A percentile compares a stretch with the other conserved stretches of the same genome.
These are phyloP conservation scores for Suillus occidentalis DNA, from an alignment of 768 basidiomycete species.

Conservation along the genomic window DNA sequence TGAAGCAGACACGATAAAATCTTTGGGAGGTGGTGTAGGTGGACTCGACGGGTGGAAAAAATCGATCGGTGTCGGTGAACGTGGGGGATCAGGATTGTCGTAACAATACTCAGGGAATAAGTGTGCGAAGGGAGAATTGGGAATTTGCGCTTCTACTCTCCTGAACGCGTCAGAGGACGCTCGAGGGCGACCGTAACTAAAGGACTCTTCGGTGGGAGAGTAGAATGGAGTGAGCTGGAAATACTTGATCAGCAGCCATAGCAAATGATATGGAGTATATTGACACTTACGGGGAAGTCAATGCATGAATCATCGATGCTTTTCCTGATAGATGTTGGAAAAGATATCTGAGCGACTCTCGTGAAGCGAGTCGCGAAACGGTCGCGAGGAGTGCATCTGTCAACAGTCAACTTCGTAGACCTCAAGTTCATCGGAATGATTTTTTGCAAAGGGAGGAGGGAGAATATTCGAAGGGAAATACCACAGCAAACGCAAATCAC, in stretches of 20 bases:
- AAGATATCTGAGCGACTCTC: slow-evolving; percentile 28
- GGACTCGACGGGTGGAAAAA: neutral
- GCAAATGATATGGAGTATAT: neutral
- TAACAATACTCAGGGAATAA: neutral
- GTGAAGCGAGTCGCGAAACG: slow-evolving; percentile 22
- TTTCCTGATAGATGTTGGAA: slow-evolving; percentile 34
- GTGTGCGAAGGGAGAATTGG: neutral
- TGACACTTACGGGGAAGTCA: slow-evolving; percentile 26
- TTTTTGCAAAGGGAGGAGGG: neutral
- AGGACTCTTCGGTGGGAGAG: slow-evolving; percentile 14
- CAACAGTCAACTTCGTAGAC: slow-evolving; percentile 31
- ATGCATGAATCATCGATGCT: slow-evolving; percentile 32
- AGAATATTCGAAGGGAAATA: neutral
- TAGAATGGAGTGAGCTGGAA: slow-evolving; percentile 27
- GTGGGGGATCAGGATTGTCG: slow-evolving; percentile 1
- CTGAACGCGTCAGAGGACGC: slow-evolving; percentile 15
- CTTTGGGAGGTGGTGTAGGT: neutral
- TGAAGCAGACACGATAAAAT: neutral
- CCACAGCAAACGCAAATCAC: neutral
- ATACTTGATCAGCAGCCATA: slow-evolving; percentile 4
- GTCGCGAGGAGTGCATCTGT: slow-evolving; percentile 32
- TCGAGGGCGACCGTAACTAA: slow-evolving; percentile 6
- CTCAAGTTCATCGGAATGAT: slow-evolving; percentile 29
- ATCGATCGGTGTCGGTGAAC: slow-evolving; percentile 5
- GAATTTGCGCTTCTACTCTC: neutral